phyloP scores from a whole-genome alignment of 176 grass and related monocot species.

The Areca catechu region DNA sequence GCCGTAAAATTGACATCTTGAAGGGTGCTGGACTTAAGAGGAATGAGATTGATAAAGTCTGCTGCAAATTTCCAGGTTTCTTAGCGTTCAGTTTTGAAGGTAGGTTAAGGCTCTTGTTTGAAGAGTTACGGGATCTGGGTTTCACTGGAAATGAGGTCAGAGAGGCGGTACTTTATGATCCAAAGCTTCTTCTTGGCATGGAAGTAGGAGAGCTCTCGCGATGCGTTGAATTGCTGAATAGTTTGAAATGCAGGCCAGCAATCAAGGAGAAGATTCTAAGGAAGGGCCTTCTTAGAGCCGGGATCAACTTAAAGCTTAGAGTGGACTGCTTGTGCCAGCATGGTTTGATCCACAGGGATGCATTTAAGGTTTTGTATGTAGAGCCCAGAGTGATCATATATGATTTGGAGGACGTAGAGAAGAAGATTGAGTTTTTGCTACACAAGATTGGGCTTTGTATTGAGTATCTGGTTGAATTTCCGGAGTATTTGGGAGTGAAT shows the following conservation, averaged over 20 bases:
- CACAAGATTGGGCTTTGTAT: conserved; percentile 42
- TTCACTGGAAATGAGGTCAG: conserved; percentile 32
- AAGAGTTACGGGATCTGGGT: conserved; percentile 41
- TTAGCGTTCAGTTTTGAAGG: conserved; percentile 10
- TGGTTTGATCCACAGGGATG: conserved; percentile 58
- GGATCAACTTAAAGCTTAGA: conserved; percentile 36
- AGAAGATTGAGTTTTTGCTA: conserved; percentile 67
- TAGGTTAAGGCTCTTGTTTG: conserved; percentile 27
- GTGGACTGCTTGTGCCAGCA: conserved; percentile 51
- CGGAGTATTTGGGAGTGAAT: conserved; percentile 68
- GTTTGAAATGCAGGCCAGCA: conserved; percentile 49
- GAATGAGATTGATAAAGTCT: conserved; percentile 22
- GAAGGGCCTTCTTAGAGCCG: conserved; percentile 30
- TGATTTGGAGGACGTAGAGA: conserved; percentile 42
- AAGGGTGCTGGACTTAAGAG: conserved; percentile 12
- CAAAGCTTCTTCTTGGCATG: conserved; percentile 44
- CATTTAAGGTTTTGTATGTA: conserved; percentile 49
- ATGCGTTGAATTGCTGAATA: conserved; percentile 32
- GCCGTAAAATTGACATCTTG: conserved; percentile 20
- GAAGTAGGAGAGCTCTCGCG: conserved; percentile 49
- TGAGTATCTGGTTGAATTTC: conserved; percentile 61
- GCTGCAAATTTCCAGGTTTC: conserved; percentile 31
- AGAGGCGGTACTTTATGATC: conserved; percentile 27
- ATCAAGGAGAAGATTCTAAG: conserved; percentile 43
- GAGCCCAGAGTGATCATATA: conserved; percentile 67